A percentile compares a stretch with the other conserved stretches of the same genome.
phyloP scores from a whole-genome alignment of 73 alveolate genomes.

The Paramecium pentaurelia region DNA sequence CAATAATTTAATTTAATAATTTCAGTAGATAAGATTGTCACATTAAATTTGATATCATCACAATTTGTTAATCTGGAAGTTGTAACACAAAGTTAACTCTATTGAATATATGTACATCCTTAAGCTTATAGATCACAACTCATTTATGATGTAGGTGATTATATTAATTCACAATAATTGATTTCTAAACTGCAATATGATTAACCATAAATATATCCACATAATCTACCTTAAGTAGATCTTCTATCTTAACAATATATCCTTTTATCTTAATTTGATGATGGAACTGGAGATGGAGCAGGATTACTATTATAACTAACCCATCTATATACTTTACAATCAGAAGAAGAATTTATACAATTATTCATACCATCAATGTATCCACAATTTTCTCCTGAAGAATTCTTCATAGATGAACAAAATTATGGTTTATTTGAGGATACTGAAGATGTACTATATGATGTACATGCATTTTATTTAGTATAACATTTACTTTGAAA shows the following conservation, averaged over 20 bases:
- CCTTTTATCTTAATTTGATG: not conserved
- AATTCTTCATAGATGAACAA: not conserved
- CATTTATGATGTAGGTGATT: not conserved
- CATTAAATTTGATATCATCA: not conserved
- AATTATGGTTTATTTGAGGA: not conserved
- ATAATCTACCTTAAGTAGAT: not conserved
- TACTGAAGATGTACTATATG: not conserved
- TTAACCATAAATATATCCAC: not conserved
- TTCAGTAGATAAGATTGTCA: not conserved
- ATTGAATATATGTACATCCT: not conserved
- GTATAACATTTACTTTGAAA: not conserved
- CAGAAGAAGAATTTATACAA: not conserved
- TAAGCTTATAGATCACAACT: not conserved
- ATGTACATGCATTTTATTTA: not conserved
- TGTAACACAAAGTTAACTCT: not conserved
- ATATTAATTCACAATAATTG: not conserved
- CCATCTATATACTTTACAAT: not conserved
- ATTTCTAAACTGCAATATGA: not conserved
- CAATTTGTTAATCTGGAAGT: not conserved
- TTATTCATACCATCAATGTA: not conserved
- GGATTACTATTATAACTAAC: not conserved
- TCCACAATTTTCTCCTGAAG: not conserved
- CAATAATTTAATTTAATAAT: not conserved
- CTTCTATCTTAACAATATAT: not conserved
- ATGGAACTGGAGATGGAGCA: not conserved